Base-by-base conservation (phyloP, 805 yeast genomes). In the Monosporozyma yasuniensis region DNA sequence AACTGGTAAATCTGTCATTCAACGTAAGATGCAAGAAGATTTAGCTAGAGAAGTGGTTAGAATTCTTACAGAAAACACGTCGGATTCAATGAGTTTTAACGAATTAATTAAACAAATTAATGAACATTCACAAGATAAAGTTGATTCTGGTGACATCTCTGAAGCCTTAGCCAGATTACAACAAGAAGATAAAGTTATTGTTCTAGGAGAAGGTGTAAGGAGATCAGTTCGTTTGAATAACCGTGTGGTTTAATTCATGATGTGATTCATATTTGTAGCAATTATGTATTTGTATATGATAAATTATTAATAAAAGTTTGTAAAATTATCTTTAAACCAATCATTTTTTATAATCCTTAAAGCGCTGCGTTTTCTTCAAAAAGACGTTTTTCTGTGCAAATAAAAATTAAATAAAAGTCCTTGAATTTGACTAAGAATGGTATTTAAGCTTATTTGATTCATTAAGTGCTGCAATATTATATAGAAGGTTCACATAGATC, bases 1-100 rank as follows among this genome's bases (percentile, higher is more conserved):
- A 70, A 93, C 98, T 0, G 99, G 98, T 45, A 89, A 90, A 44
- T 86, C 96, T 0, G 76, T 87, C 1, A 87, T 91, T 3, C 96
- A 90, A 66, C 76, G 96, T 66, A 77, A 81, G 58, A 65, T 83
- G 64, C 83, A 81, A 57, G 87, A 84, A 55, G 95, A 86, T 61
- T 72, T 87, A 54, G 73, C 79, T 12, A 77, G 80, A 51, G 86
- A 79, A 54, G 71, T 89, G 4, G 58, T 82, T 53, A 68, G 70
- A 25, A 68, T 80, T 38, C 65, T 88, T 12, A 81, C 78, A 30
- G 77, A 73, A 30, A 68, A 71, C 23, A 64, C 68, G 27, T 73
- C 75, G 21, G 75, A 71, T 28, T 68, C 77, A 12, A 75, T 86
- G 43, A 63, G 80, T 22, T 84, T 80, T 59, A 75, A 75, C 46